Conservation (phyloP, 192 early-diverging fungal genomes). For the Chytriomyces sp. region DNA sequence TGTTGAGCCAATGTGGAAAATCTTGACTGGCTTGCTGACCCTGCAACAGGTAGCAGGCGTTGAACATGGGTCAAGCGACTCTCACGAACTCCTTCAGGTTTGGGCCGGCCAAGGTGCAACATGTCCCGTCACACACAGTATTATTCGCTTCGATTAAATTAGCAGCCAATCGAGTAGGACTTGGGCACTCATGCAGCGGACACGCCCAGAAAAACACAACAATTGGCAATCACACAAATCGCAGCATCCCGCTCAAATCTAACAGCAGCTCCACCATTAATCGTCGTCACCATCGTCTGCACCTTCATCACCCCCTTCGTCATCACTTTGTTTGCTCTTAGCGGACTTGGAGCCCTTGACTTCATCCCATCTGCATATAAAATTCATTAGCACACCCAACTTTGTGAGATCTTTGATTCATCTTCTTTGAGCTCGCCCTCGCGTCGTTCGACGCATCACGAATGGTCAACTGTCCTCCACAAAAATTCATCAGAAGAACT, state of each 20-base stretch:
- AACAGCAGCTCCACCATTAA: background rate
- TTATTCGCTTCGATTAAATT: too few relatives aligned
- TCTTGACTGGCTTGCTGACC: conserved; percentile 35
- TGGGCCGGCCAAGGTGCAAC: too few relatives aligned
- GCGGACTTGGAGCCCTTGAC: conserved; percentile 33
- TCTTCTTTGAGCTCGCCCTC: conserved; percentile 29
- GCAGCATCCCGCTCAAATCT: too few relatives aligned
- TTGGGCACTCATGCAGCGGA: too few relatives aligned
- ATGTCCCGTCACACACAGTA: too few relatives aligned
- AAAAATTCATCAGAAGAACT: conserved; percentile 21
- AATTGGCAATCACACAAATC: too few relatives aligned
- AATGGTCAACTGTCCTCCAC: conserved; percentile 1
- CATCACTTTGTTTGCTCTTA: conserved; percentile 38
- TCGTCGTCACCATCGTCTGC: conserved; percentile 52
- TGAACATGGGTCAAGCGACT: too few relatives aligned
- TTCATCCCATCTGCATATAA: conserved; percentile 24
- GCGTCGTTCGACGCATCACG: conserved; percentile 18
- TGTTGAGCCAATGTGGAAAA: conserved; percentile 58
- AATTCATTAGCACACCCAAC: background rate
- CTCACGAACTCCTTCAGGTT: too few relatives aligned
- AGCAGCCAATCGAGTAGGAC: too few relatives aligned
- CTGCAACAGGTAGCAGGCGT: conserved; percentile 51
- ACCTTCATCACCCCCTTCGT: conserved; percentile 43
- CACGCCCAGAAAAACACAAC: too few relatives aligned
- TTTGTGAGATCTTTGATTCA: background rate